These are phyloP conservation scores for Salix koriyanagi DNA, from an alignment of 345 rosid species.

Conservation along the genomic window DNA sequence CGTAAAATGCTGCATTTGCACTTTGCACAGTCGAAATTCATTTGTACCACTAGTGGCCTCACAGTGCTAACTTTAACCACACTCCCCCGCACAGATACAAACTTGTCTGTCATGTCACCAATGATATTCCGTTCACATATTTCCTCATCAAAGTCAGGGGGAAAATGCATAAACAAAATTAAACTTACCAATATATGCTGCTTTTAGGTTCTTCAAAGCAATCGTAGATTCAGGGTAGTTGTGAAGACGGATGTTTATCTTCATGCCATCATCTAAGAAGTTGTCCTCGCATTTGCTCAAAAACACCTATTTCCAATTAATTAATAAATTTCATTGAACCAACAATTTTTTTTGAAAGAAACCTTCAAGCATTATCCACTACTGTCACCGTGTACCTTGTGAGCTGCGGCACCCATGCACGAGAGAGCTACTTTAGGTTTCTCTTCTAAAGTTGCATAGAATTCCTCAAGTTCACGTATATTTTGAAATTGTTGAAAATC, in stretches of 20 bases:
- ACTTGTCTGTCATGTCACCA: constrained; percentile 61
- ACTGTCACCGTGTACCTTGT: constrained; percentile 44
- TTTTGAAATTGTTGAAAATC: constrained; percentile 69
- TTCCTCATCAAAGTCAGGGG: not conserved
- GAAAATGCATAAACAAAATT: not conserved
- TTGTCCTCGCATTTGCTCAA: constrained; percentile 29
- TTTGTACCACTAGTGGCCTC: constrained; percentile 71
- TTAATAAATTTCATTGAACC: not conserved
- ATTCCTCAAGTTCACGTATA: constrained; percentile 43
- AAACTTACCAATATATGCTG: constrained; percentile 84
- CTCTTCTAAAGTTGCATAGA: constrained; percentile 55
- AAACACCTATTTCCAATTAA: constrained; percentile 4
- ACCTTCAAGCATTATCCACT: not conserved
- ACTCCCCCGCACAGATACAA: constrained; percentile 83
- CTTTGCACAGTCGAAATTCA: constrained; percentile 73
- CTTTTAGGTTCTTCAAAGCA: constrained; percentile 79
- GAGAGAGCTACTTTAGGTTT: constrained; percentile 73
- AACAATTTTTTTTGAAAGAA: not conserved
- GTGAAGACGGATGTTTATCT: constrained; percentile 67
- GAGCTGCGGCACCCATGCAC: constrained; percentile 79
- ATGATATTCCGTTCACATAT: not conserved
- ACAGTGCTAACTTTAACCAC: constrained; percentile 86
- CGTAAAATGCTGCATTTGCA: constrained; percentile 59
- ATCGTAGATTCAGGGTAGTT: constrained; percentile 78
- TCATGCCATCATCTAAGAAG: constrained; percentile 44